Percentiles rank a stretch among this genome's conserved stretches.
phyloP scores from a whole-genome alignment of 2,329 filamentous ascomycete genomes.

The Alternaria sp. region DNA sequence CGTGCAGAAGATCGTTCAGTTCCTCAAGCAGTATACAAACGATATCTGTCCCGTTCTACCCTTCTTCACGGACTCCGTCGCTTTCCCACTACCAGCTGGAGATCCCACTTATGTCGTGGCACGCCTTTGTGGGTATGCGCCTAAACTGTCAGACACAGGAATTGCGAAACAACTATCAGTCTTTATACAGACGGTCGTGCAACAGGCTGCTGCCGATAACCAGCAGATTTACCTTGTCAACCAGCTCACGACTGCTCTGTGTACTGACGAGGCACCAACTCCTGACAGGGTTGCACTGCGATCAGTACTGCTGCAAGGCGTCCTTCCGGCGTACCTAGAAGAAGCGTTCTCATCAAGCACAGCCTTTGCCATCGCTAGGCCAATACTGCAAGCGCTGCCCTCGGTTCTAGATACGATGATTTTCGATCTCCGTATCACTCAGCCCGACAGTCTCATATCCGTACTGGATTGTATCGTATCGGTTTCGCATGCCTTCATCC shows the following conservation, averaged over 20 bases:
- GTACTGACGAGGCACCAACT: slow-evolving; percentile 54
- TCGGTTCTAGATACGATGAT: slow-evolving; percentile 56
- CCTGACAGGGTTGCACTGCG: slow-evolving; percentile 58
- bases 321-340: slow-evolving; percentile 67
- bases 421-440: slow-evolving; percentile 56
- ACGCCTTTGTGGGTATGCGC: slow-evolving; percentile 66
- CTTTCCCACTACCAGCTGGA: slow-evolving; percentile 67
- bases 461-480: slow-evolving; percentile 49
- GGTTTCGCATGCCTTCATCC: slow-evolving; percentile 51
- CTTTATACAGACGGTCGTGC: slow-evolving; percentile 68
- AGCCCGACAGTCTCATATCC: slow-evolving; percentile 51
- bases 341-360: slow-evolving; percentile 55
- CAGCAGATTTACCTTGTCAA: slow-evolving; percentile 65
- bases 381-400: slow-evolving; percentile 60
- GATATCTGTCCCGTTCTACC: slow-evolving; percentile 65
- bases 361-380: slow-evolving; percentile 63
- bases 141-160: slow-evolving; percentile 60
- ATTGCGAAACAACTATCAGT: slow-evolving; percentile 63
- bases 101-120: slow-evolving; percentile 72
- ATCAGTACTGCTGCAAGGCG: slow-evolving; percentile 60
- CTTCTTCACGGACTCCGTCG: slow-evolving; percentile 68
- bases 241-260: slow-evolving; percentile 63
- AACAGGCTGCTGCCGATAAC: slow-evolving; percentile 66
- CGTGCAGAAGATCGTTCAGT: slow-evolving; percentile 67
- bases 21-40: slow-evolving; percentile 67